Evolutionary conservation across 2,329 filamentous ascomycete genomes (phyloP).

Genomic region (Aspergillus quadrilineatus): DNA sequence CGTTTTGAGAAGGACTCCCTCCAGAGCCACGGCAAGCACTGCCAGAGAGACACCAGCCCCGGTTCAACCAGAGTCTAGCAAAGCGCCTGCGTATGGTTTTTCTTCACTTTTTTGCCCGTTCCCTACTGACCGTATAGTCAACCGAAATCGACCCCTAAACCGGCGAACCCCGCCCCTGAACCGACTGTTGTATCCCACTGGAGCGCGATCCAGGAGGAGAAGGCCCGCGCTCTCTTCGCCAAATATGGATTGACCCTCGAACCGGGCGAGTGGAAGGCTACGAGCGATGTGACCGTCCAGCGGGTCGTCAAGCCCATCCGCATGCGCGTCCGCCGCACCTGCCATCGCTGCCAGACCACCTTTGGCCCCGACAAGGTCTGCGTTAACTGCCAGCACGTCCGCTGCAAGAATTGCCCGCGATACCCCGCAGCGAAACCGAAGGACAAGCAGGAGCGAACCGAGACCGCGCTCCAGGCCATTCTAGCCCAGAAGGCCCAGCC

Average conservation of each 20-base stretch:
- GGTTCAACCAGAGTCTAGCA: slow-evolving; percentile 9
- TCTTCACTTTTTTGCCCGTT: neutral
- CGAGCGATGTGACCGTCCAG: slow-evolving; percentile 35
- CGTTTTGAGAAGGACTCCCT: slow-evolving; percentile 31
- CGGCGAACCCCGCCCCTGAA: slow-evolving; percentile 15
- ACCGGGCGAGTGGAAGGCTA: slow-evolving; percentile 43
- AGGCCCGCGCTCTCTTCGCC: slow-evolving; percentile 46
- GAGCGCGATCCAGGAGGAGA: slow-evolving; percentile 43
- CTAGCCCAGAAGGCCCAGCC: slow-evolving; percentile 20
- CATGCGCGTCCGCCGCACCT: slow-evolving; percentile 57
- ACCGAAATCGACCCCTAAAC: neutral
- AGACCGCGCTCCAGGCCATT: slow-evolving; percentile 26
- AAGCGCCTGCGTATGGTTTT: slow-evolving; percentile 12
- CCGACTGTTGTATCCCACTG: slow-evolving; percentile 32
- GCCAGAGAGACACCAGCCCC: neutral
- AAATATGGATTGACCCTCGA: slow-evolving; percentile 49
- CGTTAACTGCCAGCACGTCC: slow-evolving; percentile 70
- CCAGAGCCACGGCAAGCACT: slow-evolving; percentile 18
- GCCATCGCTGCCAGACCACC: slow-evolving; percentile 74
- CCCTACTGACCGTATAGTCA: neutral
- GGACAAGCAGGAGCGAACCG: slow-evolving; percentile 50
- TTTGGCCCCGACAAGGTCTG: slow-evolving; percentile 75
- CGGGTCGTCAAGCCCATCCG: slow-evolving; percentile 48
- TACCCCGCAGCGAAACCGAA: slow-evolving; percentile 67
- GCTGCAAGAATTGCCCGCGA: slow-evolving; percentile 78